These are phyloP conservation scores for Chlorokybus atmophyticus DNA, from an alignment of 139 green algal genomes.

Conservation along the genomic window DNA sequence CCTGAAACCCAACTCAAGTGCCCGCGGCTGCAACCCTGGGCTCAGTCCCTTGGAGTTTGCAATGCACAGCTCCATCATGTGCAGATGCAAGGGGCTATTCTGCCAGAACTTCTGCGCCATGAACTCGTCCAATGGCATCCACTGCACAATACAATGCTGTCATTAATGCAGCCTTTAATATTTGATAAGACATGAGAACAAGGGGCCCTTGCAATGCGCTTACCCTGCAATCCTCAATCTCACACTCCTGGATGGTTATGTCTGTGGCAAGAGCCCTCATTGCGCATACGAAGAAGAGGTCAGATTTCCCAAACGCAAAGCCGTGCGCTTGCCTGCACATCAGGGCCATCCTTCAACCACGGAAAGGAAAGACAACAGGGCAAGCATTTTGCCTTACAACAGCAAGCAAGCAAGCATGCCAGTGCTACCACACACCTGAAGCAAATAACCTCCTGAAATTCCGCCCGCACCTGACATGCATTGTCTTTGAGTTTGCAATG, in stretches of 20 bases:
- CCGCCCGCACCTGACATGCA: slow-evolving; percentile 16
- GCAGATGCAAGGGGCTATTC: too few species aligned
- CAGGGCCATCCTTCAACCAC: neutral
- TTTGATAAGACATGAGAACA: too few species aligned
- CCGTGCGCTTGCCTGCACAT: slow-evolving; percentile 27
- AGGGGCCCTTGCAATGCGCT: too few species aligned
- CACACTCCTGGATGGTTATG: slow-evolving; percentile 17
- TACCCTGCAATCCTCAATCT: slow-evolving; percentile 17
- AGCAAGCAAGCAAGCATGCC: neutral
- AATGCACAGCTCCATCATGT: too few species aligned
- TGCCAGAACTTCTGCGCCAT: too few species aligned
- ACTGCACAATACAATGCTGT: too few species aligned
- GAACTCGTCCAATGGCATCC: too few species aligned
- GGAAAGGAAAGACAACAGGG: neutral
- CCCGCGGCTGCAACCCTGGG: too few species aligned
- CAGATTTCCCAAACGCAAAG: slow-evolving; percentile 26
- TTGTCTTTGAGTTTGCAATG: too few species aligned
- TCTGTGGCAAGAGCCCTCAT: slow-evolving; percentile 9
- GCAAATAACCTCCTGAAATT: slow-evolving; percentile 11
- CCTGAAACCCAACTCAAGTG: too few species aligned
- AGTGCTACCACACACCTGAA: slow-evolving; percentile 9
- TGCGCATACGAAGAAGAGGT: slow-evolving; percentile 34
- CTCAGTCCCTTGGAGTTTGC: too few species aligned
- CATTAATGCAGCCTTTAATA: too few species aligned
- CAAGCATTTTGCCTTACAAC: slow-evolving; percentile 9